Evolutionary conservation across 176 grass and related monocot genomes (phyloP).

Genomic region (Carex myosuroides): DNA sequence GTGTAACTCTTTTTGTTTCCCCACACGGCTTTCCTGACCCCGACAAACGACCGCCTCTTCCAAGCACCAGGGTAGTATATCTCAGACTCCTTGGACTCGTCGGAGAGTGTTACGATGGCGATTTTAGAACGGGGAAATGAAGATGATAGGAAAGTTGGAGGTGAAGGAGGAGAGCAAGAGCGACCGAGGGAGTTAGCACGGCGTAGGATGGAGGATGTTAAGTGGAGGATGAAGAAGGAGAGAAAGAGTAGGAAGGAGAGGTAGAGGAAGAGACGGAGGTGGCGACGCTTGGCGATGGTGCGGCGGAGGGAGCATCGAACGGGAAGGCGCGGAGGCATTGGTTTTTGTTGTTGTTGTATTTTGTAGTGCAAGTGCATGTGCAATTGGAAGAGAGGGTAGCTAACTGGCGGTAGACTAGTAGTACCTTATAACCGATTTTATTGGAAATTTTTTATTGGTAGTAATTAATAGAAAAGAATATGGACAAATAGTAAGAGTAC

Average conservation of each 20-base stretch:
- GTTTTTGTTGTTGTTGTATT: too few relatives aligned
- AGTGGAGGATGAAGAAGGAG: slow-evolving; percentile 9
- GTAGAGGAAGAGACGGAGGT: slow-evolving; percentile 1
- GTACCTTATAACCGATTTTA: too few relatives aligned
- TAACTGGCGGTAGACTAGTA: too few relatives aligned
- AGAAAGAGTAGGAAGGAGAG: slow-evolving; percentile 8
- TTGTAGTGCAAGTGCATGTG: background rate
- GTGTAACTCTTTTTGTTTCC: slow-evolving; percentile 59
- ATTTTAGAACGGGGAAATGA: slow-evolving; percentile 11
- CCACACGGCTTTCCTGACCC: slow-evolving; percentile 39
- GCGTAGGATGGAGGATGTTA: slow-evolving; percentile 28
- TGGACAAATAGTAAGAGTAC: too few relatives aligned
- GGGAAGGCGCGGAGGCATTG: slow-evolving; percentile 5
- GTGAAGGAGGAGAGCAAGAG: slow-evolving; percentile 16
- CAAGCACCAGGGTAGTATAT: background rate
- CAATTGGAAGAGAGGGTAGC: too few relatives aligned
- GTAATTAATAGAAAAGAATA: too few relatives aligned
- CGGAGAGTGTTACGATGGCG: slow-evolving; percentile 64
- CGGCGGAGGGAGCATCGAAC: slow-evolving; percentile 2
- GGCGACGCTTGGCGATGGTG: background rate
- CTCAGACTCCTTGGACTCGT: slow-evolving; percentile 25
- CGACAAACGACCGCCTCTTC: slow-evolving; percentile 43
- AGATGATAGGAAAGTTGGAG: background rate
- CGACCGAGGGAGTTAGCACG: slow-evolving; percentile 43
- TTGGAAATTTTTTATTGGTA: too few relatives aligned